Evolutionary conservation across 352 stramenopile genomes (phyloP), one percentile per base, ranked within the genome.

Genomic region (Peronospora destructor): DNA sequence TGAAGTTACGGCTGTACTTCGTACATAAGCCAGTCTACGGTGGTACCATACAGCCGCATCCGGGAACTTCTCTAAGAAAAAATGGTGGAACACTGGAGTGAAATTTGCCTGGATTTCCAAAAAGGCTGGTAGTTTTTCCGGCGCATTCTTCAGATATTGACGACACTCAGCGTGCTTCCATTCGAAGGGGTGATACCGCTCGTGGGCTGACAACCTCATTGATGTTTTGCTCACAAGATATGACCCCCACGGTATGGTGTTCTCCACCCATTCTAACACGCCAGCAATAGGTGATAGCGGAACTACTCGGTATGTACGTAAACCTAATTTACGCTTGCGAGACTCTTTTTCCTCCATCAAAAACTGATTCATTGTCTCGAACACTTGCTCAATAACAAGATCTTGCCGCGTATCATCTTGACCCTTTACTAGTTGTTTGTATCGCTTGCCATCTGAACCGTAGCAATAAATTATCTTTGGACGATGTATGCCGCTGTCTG

Each of bases 221-320:
- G 43, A 50, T 41, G 54, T 65, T 14, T 69, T 68, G 2, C 61
- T 76, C 6, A 87, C 74, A 7, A 99, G 66, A 68, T 96, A 98
- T 2, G 91, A 79, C 0, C 90, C 90, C 68, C 98, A 97, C 3
- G 95, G 83, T 19, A 94, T 80, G 0, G 96, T 99, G 56, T 98
- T 87, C 43, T 98, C 80, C 7, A 99, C 96, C 94, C 94, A 99
- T 66, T 99, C 96, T 5, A 99, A 70, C 41, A 99, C 93, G 25
- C 97, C 97, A 45, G 85, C 89, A 16, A 91, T 84, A 4, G 94
- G 94, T 10, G 79, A 91, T 5, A 94, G 52, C 34, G 84, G 84
- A 8, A 91, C 77, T 21, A 99, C 94, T 49, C 95, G 96, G 72
- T 99, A 99, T 13, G 96, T 99, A 8, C 94, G 81, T 12, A 99